These are phyloP conservation scores for Bryoglossum gracile DNA, from an alignment of 495 filamentous ascomycete species.

Conservation along the genomic window DNA sequence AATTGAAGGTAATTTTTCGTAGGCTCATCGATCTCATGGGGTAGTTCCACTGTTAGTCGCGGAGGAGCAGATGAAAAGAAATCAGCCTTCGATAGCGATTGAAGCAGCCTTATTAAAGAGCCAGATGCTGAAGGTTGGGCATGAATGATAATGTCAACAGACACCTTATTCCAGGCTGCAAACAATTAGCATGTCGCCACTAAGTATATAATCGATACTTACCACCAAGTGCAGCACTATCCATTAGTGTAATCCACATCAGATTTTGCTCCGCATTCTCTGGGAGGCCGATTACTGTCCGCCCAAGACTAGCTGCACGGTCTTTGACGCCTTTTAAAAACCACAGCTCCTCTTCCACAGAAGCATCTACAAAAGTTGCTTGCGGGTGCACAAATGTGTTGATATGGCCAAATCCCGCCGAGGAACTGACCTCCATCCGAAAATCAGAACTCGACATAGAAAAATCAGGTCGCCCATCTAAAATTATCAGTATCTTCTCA, in stretches of 20 bases:
- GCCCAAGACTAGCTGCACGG: conserved; percentile 11
- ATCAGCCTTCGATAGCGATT: conserved; percentile 65
- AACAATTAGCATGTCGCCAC: conserved; percentile 8
- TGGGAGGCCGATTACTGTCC: conserved; percentile 59
- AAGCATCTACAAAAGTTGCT: conserved; percentile 42
- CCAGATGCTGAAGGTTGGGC: conserved; percentile 61
- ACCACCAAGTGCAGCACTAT: conserved; percentile 63
- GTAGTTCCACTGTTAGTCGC: conserved; percentile 73
- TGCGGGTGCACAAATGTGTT: conserved; percentile 41
- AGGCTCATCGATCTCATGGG: conserved; percentile 52
- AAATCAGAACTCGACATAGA: conserved; percentile 39
- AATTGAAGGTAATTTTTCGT: conserved; percentile 48
- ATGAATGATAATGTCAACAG: conserved; percentile 70
- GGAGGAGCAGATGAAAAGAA: conserved; percentile 58
- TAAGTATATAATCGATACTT: conserved; percentile 20
- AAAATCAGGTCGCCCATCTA: conserved; percentile 45
- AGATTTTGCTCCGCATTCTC: conserved; percentile 48
- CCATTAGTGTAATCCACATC: conserved; percentile 69
- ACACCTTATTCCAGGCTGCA: conserved; percentile 65
- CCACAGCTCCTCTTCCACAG: conserved; percentile 38
- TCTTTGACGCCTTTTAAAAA: conserved; percentile 19
- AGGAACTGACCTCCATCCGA: conserved; percentile 45
- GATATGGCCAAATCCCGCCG: conserved; percentile 37
- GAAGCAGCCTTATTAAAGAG: conserved; percentile 63
- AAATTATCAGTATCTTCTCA: not conserved